These are phyloP conservation scores for Ophiocordyceps camponoti-saundersi DNA, from an alignment of 2,329 filamentous ascomycete genomes.

Conservation along the genomic window DNA sequence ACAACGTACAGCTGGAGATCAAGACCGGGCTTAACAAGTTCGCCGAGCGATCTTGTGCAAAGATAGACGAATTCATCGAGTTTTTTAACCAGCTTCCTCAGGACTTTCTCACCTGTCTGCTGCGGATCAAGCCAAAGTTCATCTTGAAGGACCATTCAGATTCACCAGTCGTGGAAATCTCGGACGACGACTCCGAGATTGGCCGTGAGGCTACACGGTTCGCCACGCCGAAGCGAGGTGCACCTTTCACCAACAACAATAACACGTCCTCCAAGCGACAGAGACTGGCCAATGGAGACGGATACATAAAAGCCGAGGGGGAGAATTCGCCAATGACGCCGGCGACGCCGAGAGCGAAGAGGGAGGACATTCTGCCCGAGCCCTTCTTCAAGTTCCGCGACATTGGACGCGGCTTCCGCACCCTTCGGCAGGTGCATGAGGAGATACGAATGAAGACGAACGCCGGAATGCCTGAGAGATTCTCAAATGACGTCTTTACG, in stretches of 20 bases:
- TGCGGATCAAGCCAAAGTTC: slow-evolving; percentile 29
- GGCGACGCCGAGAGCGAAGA: slow-evolving; percentile 3
- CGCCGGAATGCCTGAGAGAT: slow-evolving; percentile 40
- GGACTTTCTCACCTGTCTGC: slow-evolving; percentile 30
- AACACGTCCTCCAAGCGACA: slow-evolving; percentile 18
- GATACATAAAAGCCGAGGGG: slow-evolving; percentile 22
- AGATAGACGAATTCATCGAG: slow-evolving; percentile 28
- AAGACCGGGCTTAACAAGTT: slow-evolving; percentile 42
- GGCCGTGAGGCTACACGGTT: slow-evolving; percentile 7
- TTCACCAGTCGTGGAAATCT: slow-evolving; percentile 18
- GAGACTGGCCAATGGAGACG: slow-evolving; percentile 5
- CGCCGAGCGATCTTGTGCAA: slow-evolving; percentile 31
- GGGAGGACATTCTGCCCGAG: slow-evolving; percentile 8
- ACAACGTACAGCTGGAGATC: slow-evolving; percentile 50
- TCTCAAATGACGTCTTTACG: slow-evolving; percentile 43
- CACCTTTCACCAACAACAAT: slow-evolving; percentile 8
- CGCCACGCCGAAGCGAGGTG: slow-evolving; percentile 14
- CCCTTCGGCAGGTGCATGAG: slow-evolving; percentile 31
- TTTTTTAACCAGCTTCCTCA: slow-evolving; percentile 28
- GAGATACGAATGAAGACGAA: slow-evolving; percentile 37
- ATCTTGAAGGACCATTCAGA: slow-evolving; percentile 21
- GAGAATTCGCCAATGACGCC: slow-evolving; percentile 8
- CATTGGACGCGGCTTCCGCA: slow-evolving; percentile 23
- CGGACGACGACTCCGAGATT: slow-evolving; percentile 20
- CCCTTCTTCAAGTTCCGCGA: slow-evolving; percentile 22